Evolutionary conservation across 2,329 filamentous ascomycete species (phyloP).

Genomic region (Pseudogymnoascus sp.): DNA sequence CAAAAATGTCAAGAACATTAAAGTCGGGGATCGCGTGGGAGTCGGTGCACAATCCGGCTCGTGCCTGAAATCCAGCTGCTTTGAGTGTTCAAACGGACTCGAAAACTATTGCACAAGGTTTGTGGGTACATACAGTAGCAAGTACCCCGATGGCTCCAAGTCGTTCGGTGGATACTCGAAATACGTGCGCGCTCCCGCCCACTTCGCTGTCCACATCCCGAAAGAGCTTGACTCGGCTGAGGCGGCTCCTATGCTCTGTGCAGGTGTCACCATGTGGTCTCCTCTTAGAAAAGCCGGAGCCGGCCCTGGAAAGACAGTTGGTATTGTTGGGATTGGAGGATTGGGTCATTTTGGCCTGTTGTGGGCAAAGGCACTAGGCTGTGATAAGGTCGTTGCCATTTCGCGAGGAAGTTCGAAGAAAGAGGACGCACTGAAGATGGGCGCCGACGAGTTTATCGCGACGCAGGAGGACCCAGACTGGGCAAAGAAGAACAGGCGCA

Average conservation of each 20-base stretch:
- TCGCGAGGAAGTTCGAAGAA: conserved; percentile 52
- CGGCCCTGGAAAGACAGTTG: conserved; percentile 63
- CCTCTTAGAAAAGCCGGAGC: conserved; percentile 59
- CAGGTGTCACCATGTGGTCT: conserved; percentile 64
- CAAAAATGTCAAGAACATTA: conserved; percentile 33
- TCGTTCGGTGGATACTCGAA: conserved; percentile 43
- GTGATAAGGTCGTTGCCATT: conserved; percentile 56
- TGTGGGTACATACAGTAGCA: conserved; percentile 38
- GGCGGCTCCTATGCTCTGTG: conserved; percentile 66
- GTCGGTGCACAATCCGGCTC: conserved; percentile 43
- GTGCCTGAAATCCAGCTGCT: conserved; percentile 38
- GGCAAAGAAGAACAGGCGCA: conserved; percentile 43
- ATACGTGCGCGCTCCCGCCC: conserved; percentile 39
- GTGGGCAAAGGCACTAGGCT: conserved; percentile 62
- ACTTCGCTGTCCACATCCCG: conserved; percentile 54
- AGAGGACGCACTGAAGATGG: conserved; percentile 52
- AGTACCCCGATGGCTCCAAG: conserved; percentile 25
- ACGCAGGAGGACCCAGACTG: conserved; percentile 50
- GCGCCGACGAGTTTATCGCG: conserved; percentile 47
- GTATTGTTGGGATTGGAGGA: conserved; percentile 64
- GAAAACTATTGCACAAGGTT: conserved; percentile 35
- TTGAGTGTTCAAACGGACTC: conserved; percentile 40
- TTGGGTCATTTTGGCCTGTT: conserved; percentile 66
- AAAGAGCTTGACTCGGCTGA: conserved; percentile 41
- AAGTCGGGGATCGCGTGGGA: conserved; percentile 46